Conservation (phyloP, 192 early-diverging fungal species). For the Rhizoclosmatium globosum region DNA sequence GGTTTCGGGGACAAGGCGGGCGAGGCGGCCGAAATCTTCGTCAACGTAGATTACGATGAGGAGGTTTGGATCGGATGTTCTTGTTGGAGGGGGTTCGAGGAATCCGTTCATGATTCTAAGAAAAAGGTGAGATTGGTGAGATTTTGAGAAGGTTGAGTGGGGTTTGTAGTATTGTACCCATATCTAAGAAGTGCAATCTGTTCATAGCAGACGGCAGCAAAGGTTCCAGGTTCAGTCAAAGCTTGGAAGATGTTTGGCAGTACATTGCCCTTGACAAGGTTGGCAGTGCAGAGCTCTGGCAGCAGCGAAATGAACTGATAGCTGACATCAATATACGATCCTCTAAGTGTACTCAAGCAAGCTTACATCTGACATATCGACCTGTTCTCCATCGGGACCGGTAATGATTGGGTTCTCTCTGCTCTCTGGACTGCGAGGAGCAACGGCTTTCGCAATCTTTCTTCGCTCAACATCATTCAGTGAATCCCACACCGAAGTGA, state of each 20-base stretch:
- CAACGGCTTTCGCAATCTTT: neutral
- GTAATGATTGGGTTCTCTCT: slow-evolving; percentile 2
- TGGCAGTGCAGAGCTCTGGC: neutral
- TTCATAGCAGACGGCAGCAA: neutral
- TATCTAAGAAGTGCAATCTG: neutral
- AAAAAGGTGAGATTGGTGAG: neutral
- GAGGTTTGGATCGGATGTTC: neutral
- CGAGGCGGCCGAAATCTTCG: neutral
- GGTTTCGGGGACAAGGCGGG: neutral
- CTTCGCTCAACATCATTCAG: neutral
- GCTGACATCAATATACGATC: neutral
- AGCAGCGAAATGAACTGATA: slow-evolving; percentile 10
- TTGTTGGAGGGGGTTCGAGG: neutral
- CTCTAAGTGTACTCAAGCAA: neutral
- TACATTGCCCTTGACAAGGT: neutral
- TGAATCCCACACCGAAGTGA: neutral
- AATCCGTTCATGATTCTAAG: neutral
- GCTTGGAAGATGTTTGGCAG: neutral
- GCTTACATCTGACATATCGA: slow-evolving; percentile 7
- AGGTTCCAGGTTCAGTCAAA: neutral
- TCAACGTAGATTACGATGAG: neutral
- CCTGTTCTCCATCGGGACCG: neutral
- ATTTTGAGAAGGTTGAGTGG: neutral
- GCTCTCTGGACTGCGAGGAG: slow-evolving; percentile 8
- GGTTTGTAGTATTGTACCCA: neutral